Conservation (phyloP, 2,329 filamentous ascomycete species). For the Penicillium sp. region DNA sequence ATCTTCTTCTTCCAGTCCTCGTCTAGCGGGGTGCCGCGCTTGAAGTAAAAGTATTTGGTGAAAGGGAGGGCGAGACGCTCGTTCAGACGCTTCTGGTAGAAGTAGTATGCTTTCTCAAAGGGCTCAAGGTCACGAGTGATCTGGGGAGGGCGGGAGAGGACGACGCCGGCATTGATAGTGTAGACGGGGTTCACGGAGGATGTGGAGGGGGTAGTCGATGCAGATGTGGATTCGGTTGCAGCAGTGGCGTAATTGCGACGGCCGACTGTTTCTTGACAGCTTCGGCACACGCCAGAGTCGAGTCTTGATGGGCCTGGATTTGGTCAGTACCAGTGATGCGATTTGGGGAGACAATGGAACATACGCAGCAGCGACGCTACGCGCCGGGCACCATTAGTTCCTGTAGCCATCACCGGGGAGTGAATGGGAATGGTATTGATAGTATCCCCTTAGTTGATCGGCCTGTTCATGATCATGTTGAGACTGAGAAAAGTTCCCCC, state of each 20-base stretch:
- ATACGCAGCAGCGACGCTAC: slow-evolving; percentile 41
- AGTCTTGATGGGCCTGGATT: slow-evolving; percentile 35
- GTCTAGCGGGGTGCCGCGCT: slow-evolving; percentile 78
- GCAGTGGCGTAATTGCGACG: slow-evolving; percentile 43
- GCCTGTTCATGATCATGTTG: slow-evolving; percentile 12
- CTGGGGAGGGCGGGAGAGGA: slow-evolving; percentile 84
- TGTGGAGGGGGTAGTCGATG: slow-evolving; percentile 21
- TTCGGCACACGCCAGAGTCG: slow-evolving; percentile 44
- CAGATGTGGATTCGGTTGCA: slow-evolving; percentile 37
- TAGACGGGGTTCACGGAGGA: slow-evolving; percentile 40
- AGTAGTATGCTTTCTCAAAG: slow-evolving; percentile 91
- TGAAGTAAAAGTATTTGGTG: slow-evolving; percentile 90
- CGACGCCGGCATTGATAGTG: slow-evolving; percentile 64
- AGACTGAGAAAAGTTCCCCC: slow-evolving; percentile 38
- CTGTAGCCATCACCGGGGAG: slow-evolving; percentile 37
- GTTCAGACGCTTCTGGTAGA: slow-evolving; percentile 96
- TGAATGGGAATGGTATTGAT: slow-evolving; percentile 10
- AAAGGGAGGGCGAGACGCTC: slow-evolving; percentile 88
- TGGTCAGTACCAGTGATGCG: slow-evolving; percentile 13
- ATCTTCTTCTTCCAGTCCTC: slow-evolving; percentile 90
- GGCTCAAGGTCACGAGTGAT: slow-evolving; percentile 79
- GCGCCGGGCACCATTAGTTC: slow-evolving; percentile 43
- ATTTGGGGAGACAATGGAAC: slow-evolving; percentile 12
- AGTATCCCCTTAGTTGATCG: slow-evolving; percentile 7
- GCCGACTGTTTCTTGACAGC: slow-evolving; percentile 43